Percentiles rank a stretch among this genome's conserved stretches.
These are phyloP conservation scores for Vitis labrusca DNA, from an alignment of 164 flowering plant genomes.

Conservation along the genomic window DNA sequence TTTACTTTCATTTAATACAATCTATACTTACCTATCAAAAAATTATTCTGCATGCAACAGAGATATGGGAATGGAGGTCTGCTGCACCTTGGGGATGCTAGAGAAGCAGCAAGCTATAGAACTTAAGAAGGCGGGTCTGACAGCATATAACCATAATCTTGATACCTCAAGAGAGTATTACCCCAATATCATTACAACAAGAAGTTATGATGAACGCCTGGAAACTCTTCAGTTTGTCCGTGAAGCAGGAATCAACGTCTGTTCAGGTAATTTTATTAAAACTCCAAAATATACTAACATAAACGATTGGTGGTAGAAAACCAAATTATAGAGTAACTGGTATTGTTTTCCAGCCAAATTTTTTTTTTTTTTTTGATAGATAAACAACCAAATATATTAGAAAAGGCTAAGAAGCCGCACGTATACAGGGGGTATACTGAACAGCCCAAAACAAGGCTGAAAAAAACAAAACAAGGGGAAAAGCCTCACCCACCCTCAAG, in stretches of 20 bases:
- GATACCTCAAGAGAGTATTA: conserved; percentile 97
- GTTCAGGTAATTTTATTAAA: conserved; percentile 66
- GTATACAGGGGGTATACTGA: too few species aligned
- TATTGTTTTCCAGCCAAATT: not conserved
- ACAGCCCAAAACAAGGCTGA: too few species aligned
- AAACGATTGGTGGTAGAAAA: not conserved
- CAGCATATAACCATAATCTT: conserved; percentile 98
- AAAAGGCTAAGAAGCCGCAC: too few species aligned
- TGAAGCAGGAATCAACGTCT: conserved; percentile 96
- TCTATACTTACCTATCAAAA: too few species aligned
- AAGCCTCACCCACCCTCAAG: too few species aligned
- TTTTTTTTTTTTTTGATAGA: too few species aligned
- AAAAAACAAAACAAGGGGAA: too few species aligned
- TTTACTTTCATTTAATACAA: too few species aligned
- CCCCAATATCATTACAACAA: conserved; percentile 88
- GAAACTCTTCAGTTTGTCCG: conserved; percentile 84
- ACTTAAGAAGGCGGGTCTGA: conserved; percentile 94
- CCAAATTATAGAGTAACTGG: not conserved
- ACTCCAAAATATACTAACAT: not conserved
- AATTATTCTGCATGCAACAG: conserved; percentile 29
- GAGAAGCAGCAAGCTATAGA: conserved; percentile 95
- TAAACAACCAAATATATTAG: too few species aligned
- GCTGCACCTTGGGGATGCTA: conserved; percentile 98
- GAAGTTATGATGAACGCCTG: conserved; percentile 91
- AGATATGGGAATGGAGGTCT: conserved; percentile 98